Evolutionary conservation across 2,329 filamentous ascomycete genomes (phyloP), one percentile per base, ranked within the genome.

Genomic region (Septoria petroselini): DNA sequence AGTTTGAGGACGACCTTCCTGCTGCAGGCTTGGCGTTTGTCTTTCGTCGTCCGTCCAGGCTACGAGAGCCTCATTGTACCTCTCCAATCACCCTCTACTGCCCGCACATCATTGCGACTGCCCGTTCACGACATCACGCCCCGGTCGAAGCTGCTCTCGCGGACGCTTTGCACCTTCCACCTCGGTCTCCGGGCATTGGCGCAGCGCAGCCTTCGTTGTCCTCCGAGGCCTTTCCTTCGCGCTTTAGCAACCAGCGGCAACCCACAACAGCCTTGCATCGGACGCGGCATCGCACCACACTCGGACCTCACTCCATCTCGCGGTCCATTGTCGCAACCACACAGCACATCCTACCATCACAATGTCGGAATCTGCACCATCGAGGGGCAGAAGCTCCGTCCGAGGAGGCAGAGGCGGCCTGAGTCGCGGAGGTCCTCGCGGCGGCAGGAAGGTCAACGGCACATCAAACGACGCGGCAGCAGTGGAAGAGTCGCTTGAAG

Each of bases 341-440:
- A 51, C 43, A 52, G 34, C 43, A 41, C 44, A 59, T 27, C 23
- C 9, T 48, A 60, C 52, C 55, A 47, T 47, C 59, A 73, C 70
- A 76, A 97, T 97, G 93, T 95, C 93, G 81, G 91, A 97, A 82
- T 81, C 86, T 70, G 80, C 84, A 72, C 83, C 88, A 75, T 83
- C 78, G 61, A 88, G 91, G 76, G 91, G 91, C 75, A 86, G 93
- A 82, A 89, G 88, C 76, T 86, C 89, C 71, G 81, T 84, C 73
- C 86, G 91, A 72, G 91, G 91, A 70, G 90, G 89, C 68, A 83
- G 86, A 72, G 86, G 85, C 65, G 77, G 80, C 67, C 77, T 81
- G 74, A 73, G 75, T 68, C 76, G 81, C 71, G 67, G 68, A 34
- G 72, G 71, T 40, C 68, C 72, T 50, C 71, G 74, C 46, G 66